A percentile compares a stretch with the other conserved stretches of the same genome.
These are phyloP conservation scores for Anaeromyces robustus DNA, from an alignment of 192 early-diverging fungal species.

Conservation along the genomic window DNA sequence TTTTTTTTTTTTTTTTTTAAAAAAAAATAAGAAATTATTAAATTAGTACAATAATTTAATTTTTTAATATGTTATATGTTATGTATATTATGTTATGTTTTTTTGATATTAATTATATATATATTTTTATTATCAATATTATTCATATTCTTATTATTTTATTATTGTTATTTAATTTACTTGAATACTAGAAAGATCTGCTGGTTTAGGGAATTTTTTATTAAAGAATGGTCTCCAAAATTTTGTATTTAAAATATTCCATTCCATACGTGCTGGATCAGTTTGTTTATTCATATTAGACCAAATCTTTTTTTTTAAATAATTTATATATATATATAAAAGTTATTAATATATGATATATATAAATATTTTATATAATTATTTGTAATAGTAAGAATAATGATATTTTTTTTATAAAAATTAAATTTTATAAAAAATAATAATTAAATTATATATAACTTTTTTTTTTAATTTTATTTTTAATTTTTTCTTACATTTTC, in stretches of 20 bases:
- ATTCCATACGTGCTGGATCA: slow-evolving; percentile 19
- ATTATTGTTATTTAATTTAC: slow-evolving; percentile 5
- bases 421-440: neutral
- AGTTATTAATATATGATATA: too few relatives aligned
- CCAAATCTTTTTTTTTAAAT: slow-evolving; percentile 21
- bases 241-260: slow-evolving; percentile 9
- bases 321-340: too few relatives aligned
- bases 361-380: too few relatives aligned
- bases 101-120: too few relatives aligned
- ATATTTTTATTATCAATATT: too few relatives aligned
- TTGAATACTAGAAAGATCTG: slow-evolving; percentile 10
- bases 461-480: too few relatives aligned
- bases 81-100: too few relatives aligned
- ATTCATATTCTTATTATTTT: too few relatives aligned
- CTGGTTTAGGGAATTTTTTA: neutral
- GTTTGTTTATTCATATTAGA: slow-evolving; percentile 23
- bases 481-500: slow-evolving; percentile 18
- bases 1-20: neutral
- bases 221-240: slow-evolving; percentile 21
- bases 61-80: too few relatives aligned
- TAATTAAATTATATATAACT: neutral
- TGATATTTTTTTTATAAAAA: too few relatives aligned
- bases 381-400: too few relatives aligned
- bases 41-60: neutral
- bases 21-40: neutral